These are phyloP conservation scores for Vigna angularis DNA, from an alignment of 306 rosid species.

Conservation along the genomic window DNA sequence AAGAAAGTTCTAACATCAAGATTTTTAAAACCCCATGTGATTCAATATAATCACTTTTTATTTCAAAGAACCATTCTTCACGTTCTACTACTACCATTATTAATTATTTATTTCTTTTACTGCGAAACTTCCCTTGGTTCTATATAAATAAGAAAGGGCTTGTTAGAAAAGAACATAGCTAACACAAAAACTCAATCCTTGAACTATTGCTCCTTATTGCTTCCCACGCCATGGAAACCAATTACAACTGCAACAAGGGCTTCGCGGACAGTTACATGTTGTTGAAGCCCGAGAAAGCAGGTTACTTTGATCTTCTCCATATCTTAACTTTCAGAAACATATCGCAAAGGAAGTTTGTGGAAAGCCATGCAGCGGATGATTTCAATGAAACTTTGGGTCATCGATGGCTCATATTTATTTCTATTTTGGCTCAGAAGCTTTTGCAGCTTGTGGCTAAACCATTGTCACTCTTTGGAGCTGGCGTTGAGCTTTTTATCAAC, in stretches of 20 bases:
- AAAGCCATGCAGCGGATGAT: slow-evolving; percentile 11
- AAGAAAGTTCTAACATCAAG: no score
- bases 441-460: slow-evolving; percentile 43
- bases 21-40: no score
- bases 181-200: not conserved
- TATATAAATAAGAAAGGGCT: not conserved
- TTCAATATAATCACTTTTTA: no score
- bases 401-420: slow-evolving; percentile 56
- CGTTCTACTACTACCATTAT: not conserved
- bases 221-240: slow-evolving; percentile 20
- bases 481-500: slow-evolving; percentile 47
- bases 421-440: slow-evolving; percentile 54
- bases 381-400: slow-evolving; percentile 38
- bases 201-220: not conserved
- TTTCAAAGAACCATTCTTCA: not conserved
- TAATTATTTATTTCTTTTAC: not conserved
- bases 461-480: slow-evolving; percentile 38
- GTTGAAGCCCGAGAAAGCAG: slow-evolving; percentile 61
- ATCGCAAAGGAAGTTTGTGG: slow-evolving; percentile 45
- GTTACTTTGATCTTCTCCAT: slow-evolving; percentile 54
- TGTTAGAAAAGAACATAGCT: not conserved
- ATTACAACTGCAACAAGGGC: slow-evolving; percentile 45
- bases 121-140: not conserved
- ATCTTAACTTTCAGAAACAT: slow-evolving; percentile 40
- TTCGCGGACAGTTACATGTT: slow-evolving; percentile 64